phyloP scores from a whole-genome alignment of 441 rosid species.

The Caryocar brasiliense region DNA sequence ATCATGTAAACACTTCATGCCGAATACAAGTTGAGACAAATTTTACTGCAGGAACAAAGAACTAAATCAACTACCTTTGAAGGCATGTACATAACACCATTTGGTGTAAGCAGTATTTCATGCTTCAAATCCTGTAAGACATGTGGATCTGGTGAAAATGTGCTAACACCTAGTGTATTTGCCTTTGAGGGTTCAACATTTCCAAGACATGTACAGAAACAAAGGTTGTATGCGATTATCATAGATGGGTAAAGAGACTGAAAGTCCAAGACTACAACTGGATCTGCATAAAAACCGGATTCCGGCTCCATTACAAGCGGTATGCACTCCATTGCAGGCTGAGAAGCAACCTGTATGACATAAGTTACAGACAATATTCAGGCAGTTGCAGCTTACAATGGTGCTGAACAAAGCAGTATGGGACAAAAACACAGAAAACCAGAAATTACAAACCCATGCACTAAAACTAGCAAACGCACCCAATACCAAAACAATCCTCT shows the following conservation, averaged over 20 bases:
- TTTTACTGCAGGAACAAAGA: neutral
- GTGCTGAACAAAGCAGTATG: neutral
- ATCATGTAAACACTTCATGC: no score
- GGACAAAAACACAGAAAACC: neutral
- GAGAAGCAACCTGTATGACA: conserved; percentile 80
- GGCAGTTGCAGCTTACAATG: conserved; percentile 1
- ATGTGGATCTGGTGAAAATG: conserved; percentile 55
- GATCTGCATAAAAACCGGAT: conserved; percentile 89
- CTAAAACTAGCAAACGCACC: no score
- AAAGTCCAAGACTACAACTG: conserved; percentile 93
- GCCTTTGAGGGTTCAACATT: conserved; percentile 54
- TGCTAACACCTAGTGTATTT: conserved; percentile 71
- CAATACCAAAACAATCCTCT: no score
- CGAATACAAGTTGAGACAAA: neutral
- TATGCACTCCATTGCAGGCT: conserved; percentile 98
- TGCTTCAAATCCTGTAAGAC: conserved; percentile 46
- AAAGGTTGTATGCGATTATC: conserved; percentile 94
- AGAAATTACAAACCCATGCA: neutral
- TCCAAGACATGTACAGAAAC: conserved; percentile 93
- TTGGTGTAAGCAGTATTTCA: conserved; percentile 64
- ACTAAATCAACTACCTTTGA: conserved; percentile 46
- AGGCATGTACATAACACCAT: conserved; percentile 73
- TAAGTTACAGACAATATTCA: conserved; percentile 5
- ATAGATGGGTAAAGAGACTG: conserved; percentile 98
- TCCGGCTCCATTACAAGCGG: conserved; percentile 99